Percentiles rank a stretch among this genome's conserved stretches.
Conservation (phyloP, 768 basidiomycete species). For the Fomitopsis serialis region DNA sequence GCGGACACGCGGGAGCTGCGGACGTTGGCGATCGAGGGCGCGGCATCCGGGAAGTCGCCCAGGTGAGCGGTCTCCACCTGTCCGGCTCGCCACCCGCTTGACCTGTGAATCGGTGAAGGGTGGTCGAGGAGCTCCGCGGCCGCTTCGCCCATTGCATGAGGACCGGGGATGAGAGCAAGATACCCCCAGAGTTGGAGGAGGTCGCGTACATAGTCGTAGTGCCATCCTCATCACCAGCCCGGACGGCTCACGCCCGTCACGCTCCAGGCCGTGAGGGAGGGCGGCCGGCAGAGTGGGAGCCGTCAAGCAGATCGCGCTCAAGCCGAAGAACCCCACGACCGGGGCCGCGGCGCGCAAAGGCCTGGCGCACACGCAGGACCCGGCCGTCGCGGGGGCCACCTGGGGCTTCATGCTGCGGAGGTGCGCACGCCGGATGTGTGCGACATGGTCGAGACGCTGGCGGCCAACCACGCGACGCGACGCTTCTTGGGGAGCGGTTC, state of each 20-base stretch:
- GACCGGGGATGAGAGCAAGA: constrained; percentile 68
- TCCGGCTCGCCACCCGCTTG: no score
- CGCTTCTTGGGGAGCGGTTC: constrained; percentile 32
- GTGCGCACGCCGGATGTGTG: constrained; percentile 26
- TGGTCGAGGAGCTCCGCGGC: constrained; percentile 63
- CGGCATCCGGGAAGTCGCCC: constrained; percentile 43
- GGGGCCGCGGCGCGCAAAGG: constrained; percentile 62
- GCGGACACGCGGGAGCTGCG: constrained; percentile 68
- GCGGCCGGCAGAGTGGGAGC: constrained; percentile 76
- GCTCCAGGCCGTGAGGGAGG: constrained; percentile 67
- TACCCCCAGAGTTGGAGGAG: constrained; percentile 75
- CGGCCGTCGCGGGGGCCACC: constrained; percentile 35
- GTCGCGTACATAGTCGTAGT: constrained; percentile 49
- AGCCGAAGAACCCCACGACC: constrained; percentile 69
- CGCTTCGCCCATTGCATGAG: constrained; percentile 70
- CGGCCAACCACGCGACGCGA: constrained; percentile 29
- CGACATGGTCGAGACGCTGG: constrained; percentile 31
- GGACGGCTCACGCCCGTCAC: no score
- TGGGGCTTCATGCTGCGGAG: constrained; percentile 32
- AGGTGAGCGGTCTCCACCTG: constrained; percentile 21
- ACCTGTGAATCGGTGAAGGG: no score
- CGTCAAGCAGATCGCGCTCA: constrained; percentile 60
- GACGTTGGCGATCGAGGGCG: constrained; percentile 61
- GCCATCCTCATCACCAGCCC: no score
- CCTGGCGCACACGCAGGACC: constrained; percentile 33